phyloP scores from a whole-genome alignment of 441 rosid species.

The Pelargonium citronellum region DNA sequence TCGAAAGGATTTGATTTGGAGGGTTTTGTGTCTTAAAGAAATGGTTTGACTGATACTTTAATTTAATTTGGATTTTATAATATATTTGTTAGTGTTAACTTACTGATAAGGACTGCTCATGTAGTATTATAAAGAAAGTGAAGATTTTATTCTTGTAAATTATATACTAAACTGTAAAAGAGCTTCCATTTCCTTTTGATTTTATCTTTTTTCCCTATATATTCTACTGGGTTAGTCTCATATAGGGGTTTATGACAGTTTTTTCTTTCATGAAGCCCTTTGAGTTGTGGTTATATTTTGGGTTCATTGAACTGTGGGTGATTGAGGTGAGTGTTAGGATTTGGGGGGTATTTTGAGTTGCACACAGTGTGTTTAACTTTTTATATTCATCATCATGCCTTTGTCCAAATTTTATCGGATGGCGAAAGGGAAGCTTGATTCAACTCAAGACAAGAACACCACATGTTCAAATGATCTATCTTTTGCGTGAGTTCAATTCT shows the following conservation, averaged over 20 bases:
- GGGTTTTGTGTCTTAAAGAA: slow-evolving; percentile 31
- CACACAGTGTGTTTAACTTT: slow-evolving; percentile 16
- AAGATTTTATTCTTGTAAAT: slow-evolving; percentile 23
- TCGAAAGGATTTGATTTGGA: slow-evolving; percentile 28
- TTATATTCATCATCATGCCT: slow-evolving; percentile 46
- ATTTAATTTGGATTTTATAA: slow-evolving; percentile 12
- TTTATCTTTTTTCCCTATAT: slow-evolving; percentile 9
- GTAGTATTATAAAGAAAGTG: slow-evolving; percentile 18
- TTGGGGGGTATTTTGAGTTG: slow-evolving; percentile 20
- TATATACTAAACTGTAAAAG: slow-evolving; percentile 24
- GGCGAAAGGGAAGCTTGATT: slow-evolving; percentile 46
- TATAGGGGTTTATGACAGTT: slow-evolving; percentile 19
- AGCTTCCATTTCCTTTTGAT: neutral
- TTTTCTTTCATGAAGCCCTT: slow-evolving; percentile 20
- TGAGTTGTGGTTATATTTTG: slow-evolving; percentile 22
- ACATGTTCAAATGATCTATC: slow-evolving; percentile 38
- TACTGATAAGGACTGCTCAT: slow-evolving; percentile 36
- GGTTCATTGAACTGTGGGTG: slow-evolving; percentile 31
- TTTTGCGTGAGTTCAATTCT: slow-evolving; percentile 37
- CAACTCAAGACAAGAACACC: slow-evolving; percentile 44
- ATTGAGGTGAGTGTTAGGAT: slow-evolving; percentile 9
- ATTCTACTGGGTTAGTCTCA: slow-evolving; percentile 25
- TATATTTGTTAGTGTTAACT: slow-evolving; percentile 18
- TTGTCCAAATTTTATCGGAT: slow-evolving; percentile 60
- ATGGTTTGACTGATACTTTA: slow-evolving; percentile 42